These are phyloP conservation scores for Aspergillus egyptiacus DNA, from an alignment of 495 filamentous ascomycete species.

Conservation along the genomic window DNA sequence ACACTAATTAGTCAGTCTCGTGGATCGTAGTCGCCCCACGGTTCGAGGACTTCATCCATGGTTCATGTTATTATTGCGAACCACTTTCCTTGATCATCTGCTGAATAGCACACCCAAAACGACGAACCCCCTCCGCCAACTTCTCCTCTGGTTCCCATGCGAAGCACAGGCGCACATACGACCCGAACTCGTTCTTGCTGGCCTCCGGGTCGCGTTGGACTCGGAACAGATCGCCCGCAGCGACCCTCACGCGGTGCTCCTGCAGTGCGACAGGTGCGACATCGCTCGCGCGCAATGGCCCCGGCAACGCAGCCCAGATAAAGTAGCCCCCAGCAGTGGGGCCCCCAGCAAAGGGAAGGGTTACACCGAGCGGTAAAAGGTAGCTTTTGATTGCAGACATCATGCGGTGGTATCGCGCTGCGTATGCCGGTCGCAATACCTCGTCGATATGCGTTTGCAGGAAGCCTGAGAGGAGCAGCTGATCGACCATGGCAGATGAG, in stretches of 20 bases:
- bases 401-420: constrained; percentile 48
- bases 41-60: not conserved
- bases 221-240: constrained; percentile 59
- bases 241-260: constrained; percentile 54
- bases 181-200: constrained; percentile 41
- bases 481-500: constrained; percentile 56
- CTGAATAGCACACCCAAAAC: constrained; percentile 13
- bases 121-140: constrained; percentile 58
- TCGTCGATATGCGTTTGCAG: constrained; percentile 47
- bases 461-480: constrained; percentile 48
- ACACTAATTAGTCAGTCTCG: too few species aligned
- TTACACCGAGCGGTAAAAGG: constrained; percentile 55
- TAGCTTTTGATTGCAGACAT: constrained; percentile 48
- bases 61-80: constrained; percentile 1
- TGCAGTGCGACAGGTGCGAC: constrained; percentile 41
- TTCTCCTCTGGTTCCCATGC: constrained; percentile 66
- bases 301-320: constrained; percentile 65
- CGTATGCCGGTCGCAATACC: constrained; percentile 48
- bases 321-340: constrained; percentile 65
- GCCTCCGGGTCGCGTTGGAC: constrained; percentile 50
- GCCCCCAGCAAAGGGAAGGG: constrained; percentile 30
- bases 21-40: too few species aligned
- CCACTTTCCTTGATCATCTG: not conserved
- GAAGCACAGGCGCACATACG: constrained; percentile 62
- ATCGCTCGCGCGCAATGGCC: constrained; percentile 41